phyloP scores from a whole-genome alignment of 192 early-diverging fungal species.

The Coemansia furcata region DNA sequence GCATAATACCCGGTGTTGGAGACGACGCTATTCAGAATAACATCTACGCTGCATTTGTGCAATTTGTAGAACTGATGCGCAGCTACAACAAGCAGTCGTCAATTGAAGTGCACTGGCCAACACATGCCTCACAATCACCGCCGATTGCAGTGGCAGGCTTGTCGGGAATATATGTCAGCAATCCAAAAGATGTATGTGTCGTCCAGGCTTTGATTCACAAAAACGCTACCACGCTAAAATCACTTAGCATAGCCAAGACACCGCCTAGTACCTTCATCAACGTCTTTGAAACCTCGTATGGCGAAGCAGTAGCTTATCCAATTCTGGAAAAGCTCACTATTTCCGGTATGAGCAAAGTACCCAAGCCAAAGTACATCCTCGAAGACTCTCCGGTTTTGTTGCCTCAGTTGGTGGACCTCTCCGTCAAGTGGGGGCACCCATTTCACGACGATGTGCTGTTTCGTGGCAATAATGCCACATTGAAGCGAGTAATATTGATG shows the following conservation, averaged over 20 bases:
- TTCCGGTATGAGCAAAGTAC: background rate
- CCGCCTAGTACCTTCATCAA: background rate
- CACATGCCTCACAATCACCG: background rate
- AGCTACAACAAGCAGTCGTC: background rate
- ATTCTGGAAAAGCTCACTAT: background rate
- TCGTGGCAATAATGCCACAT: background rate
- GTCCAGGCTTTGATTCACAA: background rate
- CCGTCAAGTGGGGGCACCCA: background rate
- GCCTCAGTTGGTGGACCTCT: background rate
- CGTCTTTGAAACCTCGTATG: background rate
- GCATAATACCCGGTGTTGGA: background rate
- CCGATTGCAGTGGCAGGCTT: background rate
- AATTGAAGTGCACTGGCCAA: background rate
- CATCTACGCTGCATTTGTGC: background rate
- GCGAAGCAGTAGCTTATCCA: background rate
- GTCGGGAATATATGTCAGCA: background rate
- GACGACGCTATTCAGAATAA: background rate
- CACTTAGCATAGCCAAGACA: background rate
- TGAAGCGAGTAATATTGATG: background rate
- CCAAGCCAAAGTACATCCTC: background rate
- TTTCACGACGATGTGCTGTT: conserved; percentile 7
- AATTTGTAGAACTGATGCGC: background rate
- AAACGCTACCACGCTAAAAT: background rate
- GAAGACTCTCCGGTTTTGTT: background rate
- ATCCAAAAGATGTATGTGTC: background rate